These are phyloP conservation scores for Naegleria gruberi DNA, from an alignment of 208 protist genomes.

Conservation along the genomic window DNA sequence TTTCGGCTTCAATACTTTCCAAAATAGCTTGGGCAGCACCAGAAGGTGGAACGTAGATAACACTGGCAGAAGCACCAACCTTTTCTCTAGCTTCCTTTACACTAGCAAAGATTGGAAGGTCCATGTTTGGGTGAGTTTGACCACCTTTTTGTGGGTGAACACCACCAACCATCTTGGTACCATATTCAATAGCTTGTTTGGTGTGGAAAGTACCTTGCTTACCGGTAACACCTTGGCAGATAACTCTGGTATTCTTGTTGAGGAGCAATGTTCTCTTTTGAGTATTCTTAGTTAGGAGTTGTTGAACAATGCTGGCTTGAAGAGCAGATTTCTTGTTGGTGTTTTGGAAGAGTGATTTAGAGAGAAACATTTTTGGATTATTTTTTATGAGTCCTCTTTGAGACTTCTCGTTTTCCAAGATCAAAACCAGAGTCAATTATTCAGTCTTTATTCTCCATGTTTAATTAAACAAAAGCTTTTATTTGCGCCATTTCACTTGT, in stretches of 20 bases:
- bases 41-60: slow-evolving; percentile 95
- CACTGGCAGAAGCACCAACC: slow-evolving; percentile 83
- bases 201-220: slow-evolving; percentile 96
- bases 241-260: slow-evolving; percentile 92
- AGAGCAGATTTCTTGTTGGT: too few relatives aligned
- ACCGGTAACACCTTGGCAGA: slow-evolving; percentile 97
- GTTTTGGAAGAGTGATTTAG: too few relatives aligned
- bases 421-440: too few relatives aligned
- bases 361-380: too few relatives aligned
- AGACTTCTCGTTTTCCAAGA: too few relatives aligned
- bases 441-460: too few relatives aligned
- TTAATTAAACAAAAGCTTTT: too few relatives aligned
- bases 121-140: slow-evolving; percentile 65
- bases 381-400: too few relatives aligned
- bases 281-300: not conserved
- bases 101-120: slow-evolving; percentile 85
- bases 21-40: slow-evolving; percentile 84
- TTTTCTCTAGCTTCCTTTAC: slow-evolving; percentile 65
- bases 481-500: too few relatives aligned
- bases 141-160: slow-evolving; percentile 92
- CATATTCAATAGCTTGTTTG: slow-evolving; percentile 91
- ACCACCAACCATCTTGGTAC: slow-evolving; percentile 86
- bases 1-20: slow-evolving; percentile 92
- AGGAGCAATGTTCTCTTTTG: slow-evolving; percentile 43
- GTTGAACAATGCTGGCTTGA: too few relatives aligned